These are phyloP conservation scores for Fusarium goolgardi DNA, from an alignment of 2,329 filamentous ascomycete genomes.

Conservation along the genomic window DNA sequence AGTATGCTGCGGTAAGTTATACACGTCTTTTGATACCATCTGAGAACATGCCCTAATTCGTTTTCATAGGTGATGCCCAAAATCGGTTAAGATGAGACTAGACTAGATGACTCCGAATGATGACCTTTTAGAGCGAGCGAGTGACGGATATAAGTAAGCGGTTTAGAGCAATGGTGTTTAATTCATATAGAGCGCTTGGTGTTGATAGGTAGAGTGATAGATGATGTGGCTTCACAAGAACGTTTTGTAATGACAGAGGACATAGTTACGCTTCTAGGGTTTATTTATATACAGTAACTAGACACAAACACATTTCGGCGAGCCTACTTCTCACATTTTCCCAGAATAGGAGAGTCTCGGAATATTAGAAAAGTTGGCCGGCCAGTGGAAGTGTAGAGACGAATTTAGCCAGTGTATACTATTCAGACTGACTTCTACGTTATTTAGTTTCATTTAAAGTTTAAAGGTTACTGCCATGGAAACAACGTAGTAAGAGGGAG, in stretches of 20 bases:
- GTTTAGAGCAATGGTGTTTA: constrained; percentile 11
- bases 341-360: neutral
- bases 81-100: constrained; percentile 38
- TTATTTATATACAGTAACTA: neutral
- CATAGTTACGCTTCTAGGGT: neutral
- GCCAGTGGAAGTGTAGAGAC: neutral
- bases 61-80: constrained; percentile 50
- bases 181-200: constrained; percentile 16
- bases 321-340: neutral
- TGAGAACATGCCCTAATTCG: constrained; percentile 9
- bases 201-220: constrained; percentile 8
- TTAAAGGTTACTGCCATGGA: neutral
- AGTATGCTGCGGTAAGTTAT: constrained; percentile 76
- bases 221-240: constrained; percentile 7
- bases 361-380: neutral
- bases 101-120: constrained; percentile 23
- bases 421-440: neutral
- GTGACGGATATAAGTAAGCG: constrained; percentile 22
- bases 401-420: neutral
- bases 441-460: neutral
- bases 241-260: constrained; percentile 21
- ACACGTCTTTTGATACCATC: neutral
- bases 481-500: neutral
- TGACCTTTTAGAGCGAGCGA: constrained; percentile 30
- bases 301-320: neutral